A percentile compares a stretch with the other conserved stretches of the same genome.
Conservation (phyloP, 768 basidiomycete species). For the Boletus barrowsii region DNA sequence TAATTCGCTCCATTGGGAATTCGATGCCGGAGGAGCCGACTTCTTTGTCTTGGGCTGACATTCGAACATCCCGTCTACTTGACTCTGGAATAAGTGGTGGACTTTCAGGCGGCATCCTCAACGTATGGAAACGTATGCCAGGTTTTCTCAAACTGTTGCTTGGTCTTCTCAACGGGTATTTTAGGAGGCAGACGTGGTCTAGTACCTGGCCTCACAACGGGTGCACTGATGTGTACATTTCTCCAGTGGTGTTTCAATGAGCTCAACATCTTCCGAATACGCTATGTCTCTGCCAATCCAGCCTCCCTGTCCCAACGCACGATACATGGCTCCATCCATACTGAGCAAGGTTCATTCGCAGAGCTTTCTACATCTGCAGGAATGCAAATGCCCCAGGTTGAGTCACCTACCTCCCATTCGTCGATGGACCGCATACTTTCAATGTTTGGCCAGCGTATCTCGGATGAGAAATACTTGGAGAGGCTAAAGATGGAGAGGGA, state of each 20-base stretch:
- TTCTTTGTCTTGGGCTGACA: conserved; percentile 44
- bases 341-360: not conserved
- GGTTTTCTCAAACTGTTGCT: not conserved
- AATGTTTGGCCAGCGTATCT: conserved; percentile 40
- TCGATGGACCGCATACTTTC: conserved; percentile 39
- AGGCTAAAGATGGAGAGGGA: conserved; percentile 58
- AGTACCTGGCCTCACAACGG: conserved; percentile 58
- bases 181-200: conserved; percentile 62
- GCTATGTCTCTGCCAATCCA: conserved; percentile 43
- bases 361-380: conserved; percentile 2
- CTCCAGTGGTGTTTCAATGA: conserved; percentile 75
- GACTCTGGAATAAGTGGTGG: conserved; percentile 77
- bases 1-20: conserved; percentile 22
- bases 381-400: conserved; percentile 14
- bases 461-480: conserved; percentile 71
- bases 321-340: not conserved
- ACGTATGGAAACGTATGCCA: conserved; percentile 54
- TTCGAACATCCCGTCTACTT: conserved; percentile 58
- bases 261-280: conserved; percentile 55
- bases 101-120: conserved; percentile 57
- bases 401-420: conserved; percentile 5
- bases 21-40: conserved; percentile 8
- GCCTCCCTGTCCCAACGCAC: not conserved
- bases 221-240: conserved; percentile 52
- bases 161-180: conserved; percentile 3